Conservation (phyloP, 176 grass and related monocot species). For the Phoenix roebelenii region DNA sequence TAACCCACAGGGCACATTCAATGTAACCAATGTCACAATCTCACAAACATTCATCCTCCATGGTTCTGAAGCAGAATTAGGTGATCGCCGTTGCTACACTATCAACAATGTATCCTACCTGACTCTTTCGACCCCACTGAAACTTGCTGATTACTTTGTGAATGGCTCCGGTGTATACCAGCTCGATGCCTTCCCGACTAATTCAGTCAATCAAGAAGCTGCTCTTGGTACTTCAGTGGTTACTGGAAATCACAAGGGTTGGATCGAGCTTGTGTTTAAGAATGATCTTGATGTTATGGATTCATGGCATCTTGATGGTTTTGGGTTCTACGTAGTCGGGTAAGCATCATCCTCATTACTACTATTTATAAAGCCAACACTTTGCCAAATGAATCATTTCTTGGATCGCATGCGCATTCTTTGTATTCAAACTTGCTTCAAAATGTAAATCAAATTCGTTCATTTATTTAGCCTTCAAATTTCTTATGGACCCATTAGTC, state of each 20-base stretch:
- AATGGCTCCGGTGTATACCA: slow-evolving; percentile 1
- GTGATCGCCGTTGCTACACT: not conserved
- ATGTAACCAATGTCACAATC: not conserved
- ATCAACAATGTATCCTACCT: slow-evolving; percentile 3
- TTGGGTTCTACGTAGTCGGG: slow-evolving; percentile 5
- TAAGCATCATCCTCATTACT: not conserved
- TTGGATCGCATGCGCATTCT: too few species aligned
- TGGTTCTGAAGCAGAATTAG: not conserved
- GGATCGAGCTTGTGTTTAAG: slow-evolving; percentile 6
- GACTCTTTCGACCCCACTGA: not conserved
- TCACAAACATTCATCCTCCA: slow-evolving; percentile 4
- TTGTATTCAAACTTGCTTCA: not conserved
- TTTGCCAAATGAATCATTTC: too few species aligned
- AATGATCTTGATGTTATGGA: slow-evolving; percentile 5
- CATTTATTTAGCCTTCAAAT: not conserved
- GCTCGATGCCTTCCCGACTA: slow-evolving; percentile 3
- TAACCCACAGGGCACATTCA: slow-evolving; percentile 8
- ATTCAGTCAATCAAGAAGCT: slow-evolving; percentile 3
- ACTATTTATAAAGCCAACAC: not conserved
- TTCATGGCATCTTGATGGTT: slow-evolving; percentile 10
- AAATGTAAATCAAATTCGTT: not conserved
- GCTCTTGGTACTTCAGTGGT: not conserved
- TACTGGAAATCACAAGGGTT: not conserved
- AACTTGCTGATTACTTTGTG: slow-evolving; percentile 5
- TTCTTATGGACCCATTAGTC: too few species aligned